Conservation (phyloP, 176 grass and related monocot species). For the Ampelocalamus luodianensis region DNA sequence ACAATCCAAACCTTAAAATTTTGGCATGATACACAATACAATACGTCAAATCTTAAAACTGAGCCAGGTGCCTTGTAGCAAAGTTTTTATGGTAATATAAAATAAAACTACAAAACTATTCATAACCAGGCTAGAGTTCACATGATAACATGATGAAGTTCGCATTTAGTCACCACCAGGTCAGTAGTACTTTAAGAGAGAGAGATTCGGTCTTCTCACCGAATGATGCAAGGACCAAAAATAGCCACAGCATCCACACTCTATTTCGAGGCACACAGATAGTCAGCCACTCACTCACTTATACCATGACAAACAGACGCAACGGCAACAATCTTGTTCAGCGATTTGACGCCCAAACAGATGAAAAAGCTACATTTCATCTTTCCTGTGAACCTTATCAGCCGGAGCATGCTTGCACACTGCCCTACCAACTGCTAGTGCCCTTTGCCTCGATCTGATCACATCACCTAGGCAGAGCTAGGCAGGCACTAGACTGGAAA, state of each 20-base stretch:
- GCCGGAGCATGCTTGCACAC: not conserved
- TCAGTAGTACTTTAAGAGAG: not conserved
- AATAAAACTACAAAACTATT: not conserved
- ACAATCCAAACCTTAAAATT: not conserved
- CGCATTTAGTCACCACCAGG: not conserved
- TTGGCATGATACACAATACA: not conserved
- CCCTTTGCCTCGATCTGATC: not conserved
- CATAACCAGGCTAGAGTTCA: not conserved
- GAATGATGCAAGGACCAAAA: not conserved
- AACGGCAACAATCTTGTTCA: not conserved
- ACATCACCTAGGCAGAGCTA: not conserved
- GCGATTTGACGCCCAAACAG: slow-evolving; percentile 3
- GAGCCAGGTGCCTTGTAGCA: not conserved
- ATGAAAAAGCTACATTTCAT: not conserved
- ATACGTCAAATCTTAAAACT: not conserved
- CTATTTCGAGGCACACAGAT: not conserved
- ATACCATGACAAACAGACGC: not conserved
- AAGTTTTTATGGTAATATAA: not conserved
- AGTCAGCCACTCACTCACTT: not conserved
- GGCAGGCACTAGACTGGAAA: too few species aligned
- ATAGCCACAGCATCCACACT: not conserved
- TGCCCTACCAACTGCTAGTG: not conserved
- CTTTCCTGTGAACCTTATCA: not conserved
- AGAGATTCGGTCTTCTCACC: not conserved
- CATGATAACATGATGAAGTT: not conserved